Conservation (phyloP, 371 early-diverging fungal species). For the Haplosporangium sp. region DNA sequence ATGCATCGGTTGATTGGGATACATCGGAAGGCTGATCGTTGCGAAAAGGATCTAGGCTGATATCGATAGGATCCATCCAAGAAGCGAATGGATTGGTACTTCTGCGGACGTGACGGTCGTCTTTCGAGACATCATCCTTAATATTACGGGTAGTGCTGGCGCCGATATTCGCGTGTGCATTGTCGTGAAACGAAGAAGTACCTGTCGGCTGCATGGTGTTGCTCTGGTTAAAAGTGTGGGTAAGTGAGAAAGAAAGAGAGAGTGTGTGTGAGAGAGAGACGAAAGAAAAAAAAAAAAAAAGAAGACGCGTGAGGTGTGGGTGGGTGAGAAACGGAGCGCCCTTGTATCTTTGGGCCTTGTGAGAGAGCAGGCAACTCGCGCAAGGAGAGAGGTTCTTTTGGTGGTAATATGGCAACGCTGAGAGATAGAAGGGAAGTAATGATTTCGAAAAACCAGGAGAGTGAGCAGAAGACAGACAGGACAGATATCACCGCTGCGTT, state of each 20-base stretch:
- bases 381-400: too few species aligned
- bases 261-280: conserved; percentile 10
- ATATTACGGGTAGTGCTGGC: neutral
- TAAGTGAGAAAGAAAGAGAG: neutral
- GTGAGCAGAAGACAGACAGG: neutral
- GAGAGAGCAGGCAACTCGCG: too few species aligned
- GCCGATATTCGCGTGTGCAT: neutral
- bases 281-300: conserved; percentile 2
- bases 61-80: conserved; percentile 16
- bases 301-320: neutral
- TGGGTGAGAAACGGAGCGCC: neutral
- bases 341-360: neutral
- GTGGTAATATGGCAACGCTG: too few species aligned
- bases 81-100: conserved; percentile 18
- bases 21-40: neutral
- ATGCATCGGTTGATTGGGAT: too few species aligned
- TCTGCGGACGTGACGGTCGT: conserved; percentile 1
- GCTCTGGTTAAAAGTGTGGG: neutral
- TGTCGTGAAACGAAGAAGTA: conserved; percentile 3
- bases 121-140: neutral
- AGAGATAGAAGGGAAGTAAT: neutral
- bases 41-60: conserved; percentile 1
- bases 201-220: conserved; percentile 6
- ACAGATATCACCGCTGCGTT: too few species aligned
- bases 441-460: neutral